phyloP scores from a whole-genome alignment of 2,329 filamentous ascomycete species.

The Periconia sp. region DNA sequence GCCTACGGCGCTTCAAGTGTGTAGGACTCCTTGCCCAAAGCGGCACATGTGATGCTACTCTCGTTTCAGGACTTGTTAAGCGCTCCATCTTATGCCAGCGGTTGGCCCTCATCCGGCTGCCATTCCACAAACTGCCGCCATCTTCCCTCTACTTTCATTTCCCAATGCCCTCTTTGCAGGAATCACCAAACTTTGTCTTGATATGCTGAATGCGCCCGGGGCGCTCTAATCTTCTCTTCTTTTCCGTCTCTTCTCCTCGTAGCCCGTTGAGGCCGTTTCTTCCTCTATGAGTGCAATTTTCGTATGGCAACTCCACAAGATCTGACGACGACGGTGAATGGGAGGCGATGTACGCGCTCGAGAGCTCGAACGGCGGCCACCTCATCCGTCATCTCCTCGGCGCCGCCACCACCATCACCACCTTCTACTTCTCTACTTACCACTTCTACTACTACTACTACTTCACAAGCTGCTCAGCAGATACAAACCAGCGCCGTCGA shows the following conservation, averaged over 20 bases:
- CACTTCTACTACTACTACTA: slow-evolving; percentile 23
- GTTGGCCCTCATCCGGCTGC: slow-evolving; percentile 31
- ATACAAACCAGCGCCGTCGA: slow-evolving; percentile 23
- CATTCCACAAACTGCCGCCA: slow-evolving; percentile 27
- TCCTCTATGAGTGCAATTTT: slow-evolving; percentile 35
- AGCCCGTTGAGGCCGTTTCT: slow-evolving; percentile 28
- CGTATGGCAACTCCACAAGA: slow-evolving; percentile 43
- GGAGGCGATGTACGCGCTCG: slow-evolving; percentile 43
- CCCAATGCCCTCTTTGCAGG: slow-evolving; percentile 24
- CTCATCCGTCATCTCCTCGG: slow-evolving; percentile 15
- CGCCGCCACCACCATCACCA: slow-evolving; percentile 6
- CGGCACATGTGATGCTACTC: slow-evolving; percentile 36
- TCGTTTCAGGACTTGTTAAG: slow-evolving; percentile 39
- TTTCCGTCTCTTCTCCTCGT: slow-evolving; percentile 31
- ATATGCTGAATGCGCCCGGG: slow-evolving; percentile 40
- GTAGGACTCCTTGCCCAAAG: slow-evolving; percentile 37
- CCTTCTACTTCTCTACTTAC: slow-evolving; percentile 8
- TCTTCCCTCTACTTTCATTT: slow-evolving; percentile 24
- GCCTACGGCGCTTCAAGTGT: slow-evolving; percentile 41
- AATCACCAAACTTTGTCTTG: slow-evolving; percentile 31
- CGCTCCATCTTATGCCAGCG: slow-evolving; percentile 39
- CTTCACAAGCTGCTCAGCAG: slow-evolving; percentile 21
- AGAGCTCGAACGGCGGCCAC: slow-evolving; percentile 34
- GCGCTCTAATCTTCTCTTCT: slow-evolving; percentile 32
- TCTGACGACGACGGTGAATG: slow-evolving; percentile 41